Percentiles rank a stretch among this genome's conserved stretches.
Conservation (phyloP, 2,329 filamentous ascomycete species). For the Clathrospora elynae region DNA sequence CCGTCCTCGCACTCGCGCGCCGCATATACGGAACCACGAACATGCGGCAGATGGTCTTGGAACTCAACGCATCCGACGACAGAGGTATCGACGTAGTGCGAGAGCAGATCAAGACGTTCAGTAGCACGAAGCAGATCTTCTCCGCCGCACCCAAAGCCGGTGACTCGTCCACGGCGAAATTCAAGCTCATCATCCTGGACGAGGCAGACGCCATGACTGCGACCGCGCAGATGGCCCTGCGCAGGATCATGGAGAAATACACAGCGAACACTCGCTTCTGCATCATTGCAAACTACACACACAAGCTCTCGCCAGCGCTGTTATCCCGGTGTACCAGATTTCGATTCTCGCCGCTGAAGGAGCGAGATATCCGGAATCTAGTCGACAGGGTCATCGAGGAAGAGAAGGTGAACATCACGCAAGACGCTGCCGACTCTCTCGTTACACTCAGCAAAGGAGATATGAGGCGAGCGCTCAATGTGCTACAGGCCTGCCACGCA, state of each 20-base stretch:
- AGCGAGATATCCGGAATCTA: constrained; percentile 79
- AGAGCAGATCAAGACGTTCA: constrained; percentile 99
- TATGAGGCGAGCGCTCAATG: constrained; percentile 93
- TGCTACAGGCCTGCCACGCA: constrained; percentile 94
- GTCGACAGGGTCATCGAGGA: constrained; percentile 90
- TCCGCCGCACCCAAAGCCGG: constrained; percentile 60
- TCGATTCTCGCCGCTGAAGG: constrained; percentile 90
- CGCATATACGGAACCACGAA: constrained; percentile 91
- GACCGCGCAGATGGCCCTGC: constrained; percentile 94
- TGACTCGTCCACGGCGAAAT: constrained; percentile 67
- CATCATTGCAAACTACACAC: constrained; percentile 98
- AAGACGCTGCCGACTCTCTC: constrained; percentile 79
- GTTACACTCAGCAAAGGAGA: constrained; percentile 91
- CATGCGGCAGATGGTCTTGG: constrained; percentile 97
- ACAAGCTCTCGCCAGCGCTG: constrained; percentile 92
- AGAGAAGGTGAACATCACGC: constrained; percentile 81
- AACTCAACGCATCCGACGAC: constrained; percentile 96
- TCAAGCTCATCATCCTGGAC: constrained; percentile 96
- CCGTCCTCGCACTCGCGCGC: constrained; percentile 87
- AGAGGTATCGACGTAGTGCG: constrained; percentile 93
- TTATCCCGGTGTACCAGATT: constrained; percentile 94
- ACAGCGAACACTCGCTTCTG: constrained; percentile 97
- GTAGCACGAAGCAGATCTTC: constrained; percentile 97
- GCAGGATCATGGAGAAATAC: constrained; percentile 99
- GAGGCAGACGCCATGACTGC: constrained; percentile 99